Evolutionary conservation across 768 basidiomycete genomes (phyloP).

Genomic region (Kwoniella pini): DNA sequence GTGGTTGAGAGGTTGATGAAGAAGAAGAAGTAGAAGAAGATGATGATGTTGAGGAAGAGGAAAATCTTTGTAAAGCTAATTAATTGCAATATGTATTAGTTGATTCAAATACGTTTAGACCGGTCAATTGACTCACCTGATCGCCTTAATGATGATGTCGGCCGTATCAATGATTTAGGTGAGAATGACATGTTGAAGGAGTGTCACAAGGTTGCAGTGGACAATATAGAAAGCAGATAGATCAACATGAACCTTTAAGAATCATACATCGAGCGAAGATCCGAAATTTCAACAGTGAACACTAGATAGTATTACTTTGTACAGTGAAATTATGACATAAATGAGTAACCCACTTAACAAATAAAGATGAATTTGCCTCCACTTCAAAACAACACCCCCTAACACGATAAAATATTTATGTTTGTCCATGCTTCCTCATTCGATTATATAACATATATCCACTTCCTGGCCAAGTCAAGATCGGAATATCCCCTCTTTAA

Average conservation of each 20-base stretch:
- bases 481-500: no score
- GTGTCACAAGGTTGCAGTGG: background rate
- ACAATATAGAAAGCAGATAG: no score
- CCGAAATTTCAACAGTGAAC: conserved; percentile 13
- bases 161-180: conserved; percentile 3
- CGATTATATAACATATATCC: no score
- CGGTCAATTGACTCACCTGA: conserved; percentile 7
- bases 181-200: conserved; percentile 12
- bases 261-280: background rate
- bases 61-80: conserved; percentile 10
- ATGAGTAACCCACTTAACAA: background rate
- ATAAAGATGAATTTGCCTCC: background rate
- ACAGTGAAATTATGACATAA: no score
- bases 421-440: no score
- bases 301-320: no score
- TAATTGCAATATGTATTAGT: no score
- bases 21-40: conserved; percentile 21
- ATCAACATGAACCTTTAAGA: background rate
- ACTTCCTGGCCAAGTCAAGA: no score
- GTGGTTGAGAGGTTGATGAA: conserved; percentile 19
- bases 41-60: conserved; percentile 18
- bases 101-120: no score
- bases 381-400: background rate
- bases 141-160: conserved; percentile 1
- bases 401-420: no score